Evolutionary conservation across 495 filamentous ascomycete species (phyloP).

Genomic region (Aspergillus ostianus): DNA sequence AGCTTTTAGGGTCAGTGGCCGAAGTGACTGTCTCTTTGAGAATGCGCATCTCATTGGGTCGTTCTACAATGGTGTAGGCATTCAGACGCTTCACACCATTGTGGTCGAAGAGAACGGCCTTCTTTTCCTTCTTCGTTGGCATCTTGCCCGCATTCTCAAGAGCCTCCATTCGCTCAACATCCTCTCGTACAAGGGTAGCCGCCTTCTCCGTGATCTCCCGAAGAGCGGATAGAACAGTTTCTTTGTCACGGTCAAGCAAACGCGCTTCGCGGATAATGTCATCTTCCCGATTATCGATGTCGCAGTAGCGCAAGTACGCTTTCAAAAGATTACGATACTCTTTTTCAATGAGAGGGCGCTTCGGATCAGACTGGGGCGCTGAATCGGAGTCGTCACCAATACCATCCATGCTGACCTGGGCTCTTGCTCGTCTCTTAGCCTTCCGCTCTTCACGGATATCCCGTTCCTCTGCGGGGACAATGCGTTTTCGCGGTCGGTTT

Average conservation of each 20-base stretch:
- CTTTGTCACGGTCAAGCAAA: conserved; percentile 73
- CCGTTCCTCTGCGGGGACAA: conserved; percentile 61
- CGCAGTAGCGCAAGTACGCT: conserved; percentile 84
- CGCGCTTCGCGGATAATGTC: conserved; percentile 84
- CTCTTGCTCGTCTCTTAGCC: conserved; percentile 87
- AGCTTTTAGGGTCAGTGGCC: conserved; percentile 64
- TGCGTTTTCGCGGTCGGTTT: conserved; percentile 82
- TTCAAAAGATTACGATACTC: conserved; percentile 88
- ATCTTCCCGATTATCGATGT: conserved; percentile 78
- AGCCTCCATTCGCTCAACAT: conserved; percentile 56
- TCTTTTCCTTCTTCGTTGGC: conserved; percentile 92
- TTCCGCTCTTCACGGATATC: conserved; percentile 81
- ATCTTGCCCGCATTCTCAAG: conserved; percentile 68
- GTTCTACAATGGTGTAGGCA: conserved; percentile 87
- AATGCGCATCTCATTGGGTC: conserved; percentile 82
- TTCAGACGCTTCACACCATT: conserved; percentile 90
- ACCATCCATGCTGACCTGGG: conserved; percentile 58
- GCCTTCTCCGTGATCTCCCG: conserved; percentile 73
- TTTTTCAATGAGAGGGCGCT: conserved; percentile 80
- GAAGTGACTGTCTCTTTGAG: conserved; percentile 67
- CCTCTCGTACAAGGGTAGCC: conserved; percentile 64
- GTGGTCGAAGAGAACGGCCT: conserved; percentile 92
- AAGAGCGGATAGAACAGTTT: conserved; percentile 67
- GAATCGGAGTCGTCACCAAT: conserved; percentile 58
- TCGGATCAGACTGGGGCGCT: conserved; percentile 70